Conservation (phyloP, 2,329 filamentous ascomycete genomes). For the Amesomyces nigricolor region DNA sequence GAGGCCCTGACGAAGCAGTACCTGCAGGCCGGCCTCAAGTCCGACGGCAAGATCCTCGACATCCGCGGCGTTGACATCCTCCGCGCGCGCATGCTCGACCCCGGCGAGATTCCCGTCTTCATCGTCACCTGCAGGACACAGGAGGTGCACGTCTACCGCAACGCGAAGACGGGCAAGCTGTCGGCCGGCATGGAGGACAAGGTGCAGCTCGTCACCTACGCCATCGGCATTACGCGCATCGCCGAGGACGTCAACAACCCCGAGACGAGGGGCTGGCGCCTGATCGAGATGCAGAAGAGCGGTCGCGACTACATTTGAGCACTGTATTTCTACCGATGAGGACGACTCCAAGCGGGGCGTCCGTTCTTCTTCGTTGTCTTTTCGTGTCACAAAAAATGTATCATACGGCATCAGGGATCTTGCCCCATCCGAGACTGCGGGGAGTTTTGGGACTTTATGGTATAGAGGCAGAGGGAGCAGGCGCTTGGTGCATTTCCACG, state of each 20-base stretch:
- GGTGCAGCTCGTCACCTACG: slow-evolving; percentile 96
- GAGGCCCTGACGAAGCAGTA: slow-evolving; percentile 96
- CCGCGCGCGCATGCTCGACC: slow-evolving; percentile 72
- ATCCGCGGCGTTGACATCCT: slow-evolving; percentile 91
- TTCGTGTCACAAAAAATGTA: slow-evolving; percentile 21
- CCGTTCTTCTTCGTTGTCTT: slow-evolving; percentile 14
- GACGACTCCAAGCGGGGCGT: not conserved
- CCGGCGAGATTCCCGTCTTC: slow-evolving; percentile 87
- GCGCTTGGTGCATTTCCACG: slow-evolving; percentile 25
- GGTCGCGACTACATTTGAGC: slow-evolving; percentile 72
- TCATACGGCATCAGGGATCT: slow-evolving; percentile 22
- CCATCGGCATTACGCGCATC: slow-evolving; percentile 89
- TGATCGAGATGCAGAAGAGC: slow-evolving; percentile 99
- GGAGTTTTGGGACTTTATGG: slow-evolving; percentile 18
- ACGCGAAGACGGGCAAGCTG: slow-evolving; percentile 81
- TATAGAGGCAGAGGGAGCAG: slow-evolving; percentile 21
- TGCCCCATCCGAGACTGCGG: slow-evolving; percentile 11
- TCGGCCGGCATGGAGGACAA: slow-evolving; percentile 98
- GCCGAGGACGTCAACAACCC: slow-evolving; percentile 95
- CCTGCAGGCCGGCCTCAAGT: slow-evolving; percentile 85
- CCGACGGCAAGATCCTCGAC: slow-evolving; percentile 89
- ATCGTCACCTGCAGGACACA: slow-evolving; percentile 96
- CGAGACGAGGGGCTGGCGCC: slow-evolving; percentile 91
- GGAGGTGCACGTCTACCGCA: slow-evolving; percentile 94
- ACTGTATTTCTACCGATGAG: slow-evolving; percentile 5